Conservation (phyloP, 768 basidiomycete species). For the Pleurotus eryngii region DNA sequence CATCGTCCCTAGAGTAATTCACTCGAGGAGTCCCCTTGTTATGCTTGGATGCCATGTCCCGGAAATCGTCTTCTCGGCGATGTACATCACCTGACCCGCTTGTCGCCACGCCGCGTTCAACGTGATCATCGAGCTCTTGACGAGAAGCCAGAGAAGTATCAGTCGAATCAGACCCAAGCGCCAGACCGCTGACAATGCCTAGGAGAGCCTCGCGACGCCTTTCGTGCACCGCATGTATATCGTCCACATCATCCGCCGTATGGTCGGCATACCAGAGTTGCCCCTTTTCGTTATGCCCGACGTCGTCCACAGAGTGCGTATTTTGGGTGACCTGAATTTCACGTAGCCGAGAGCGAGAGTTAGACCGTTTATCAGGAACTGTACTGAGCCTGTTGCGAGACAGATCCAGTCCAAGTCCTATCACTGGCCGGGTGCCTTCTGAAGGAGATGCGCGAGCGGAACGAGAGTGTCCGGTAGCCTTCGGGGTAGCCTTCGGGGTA, state of each 20-base stretch:
- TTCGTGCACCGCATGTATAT: conserved; percentile 13
- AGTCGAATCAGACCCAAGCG: conserved; percentile 9
- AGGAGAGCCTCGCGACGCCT: conserved; percentile 21
- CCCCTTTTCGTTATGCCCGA: conserved; percentile 11
- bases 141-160: not conserved
- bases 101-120: conserved; percentile 30
- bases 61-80: not conserved
- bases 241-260: not conserved
- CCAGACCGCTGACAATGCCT: conserved; percentile 20
- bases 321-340: conserved; percentile 10
- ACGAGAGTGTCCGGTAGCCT: not conserved
- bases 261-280: not conserved
- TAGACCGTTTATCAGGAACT: conserved; percentile 1
- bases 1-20: not conserved
- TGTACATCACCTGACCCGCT: conserved; percentile 23
- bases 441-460: not conserved
- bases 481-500: not conserved
- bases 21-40: not conserved
- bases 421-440: not conserved
- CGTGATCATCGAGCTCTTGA: not conserved
- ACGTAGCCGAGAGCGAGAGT: conserved; percentile 6
- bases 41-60: not conserved
- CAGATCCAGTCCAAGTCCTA: not conserved
- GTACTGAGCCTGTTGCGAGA: not conserved
- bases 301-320: not conserved